Evolutionary conservation across 148 eudicot species (phyloP), one percentile per base, ranked within the genome.

Genomic region (Dianthus caryophyllus): DNA sequence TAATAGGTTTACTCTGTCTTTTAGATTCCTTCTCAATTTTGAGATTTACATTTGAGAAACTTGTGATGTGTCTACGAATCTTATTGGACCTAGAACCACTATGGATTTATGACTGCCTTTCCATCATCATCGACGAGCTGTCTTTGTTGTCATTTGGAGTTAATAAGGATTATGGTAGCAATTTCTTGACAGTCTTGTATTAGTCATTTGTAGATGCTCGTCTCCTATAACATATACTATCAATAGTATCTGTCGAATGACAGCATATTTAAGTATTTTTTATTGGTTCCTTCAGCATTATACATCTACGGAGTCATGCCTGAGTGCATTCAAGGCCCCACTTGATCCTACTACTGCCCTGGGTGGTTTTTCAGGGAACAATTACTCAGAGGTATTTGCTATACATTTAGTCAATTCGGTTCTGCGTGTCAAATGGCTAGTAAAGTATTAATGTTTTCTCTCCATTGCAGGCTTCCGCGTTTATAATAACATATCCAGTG

Each of bases 261-360:
- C 31, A 25, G 41, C 67, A 30, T 57, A 33, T 31, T 53, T 46
- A 11, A n/a, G 14, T 58, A 16, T 57, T 29, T 30, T 57, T 27
- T 48, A 16, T 8, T 76, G 56, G 57, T 71, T 75, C 36, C 24
- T 75, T 54, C 69, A 95, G 99, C 96, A 90, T 77, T 90, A 79
- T 78, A 75, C 87, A 18, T 80, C 93, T 57, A 87, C 84, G n/a
- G 91, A 84, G 17, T 61, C 82, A 36, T 95, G 99, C 75, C 71
- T 85, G 77, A 90, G 97, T 79, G 96, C 99, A 60, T 95, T 95
- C 76, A 87, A 88, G 85, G 99, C 81, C 29, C 99, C 99, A 21
- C 89, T 95, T 74, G 99, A 95, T 82, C 99, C 99, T 51, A 87
- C 89, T 84, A 91, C 97, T 16, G 88, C 88, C 27, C 69, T 95